A percentile compares a stretch with the other conserved stretches of the same genome.
Conservation (phyloP, 495 filamentous ascomycete species). For the Neurospora sublineolata region DNA sequence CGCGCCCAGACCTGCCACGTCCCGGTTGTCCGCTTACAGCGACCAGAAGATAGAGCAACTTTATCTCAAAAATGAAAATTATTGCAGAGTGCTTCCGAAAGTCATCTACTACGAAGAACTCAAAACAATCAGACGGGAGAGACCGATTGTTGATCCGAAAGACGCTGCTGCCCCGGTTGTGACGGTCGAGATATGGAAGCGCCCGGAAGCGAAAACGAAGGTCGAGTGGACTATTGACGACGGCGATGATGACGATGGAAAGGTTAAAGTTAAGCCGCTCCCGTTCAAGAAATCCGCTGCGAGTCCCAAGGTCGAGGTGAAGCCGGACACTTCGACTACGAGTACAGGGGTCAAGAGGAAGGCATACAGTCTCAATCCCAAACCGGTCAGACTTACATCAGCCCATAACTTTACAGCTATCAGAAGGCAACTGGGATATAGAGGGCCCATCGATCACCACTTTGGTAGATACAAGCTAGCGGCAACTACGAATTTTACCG, state of each 20-base stretch:
- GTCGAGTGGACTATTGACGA: neutral
- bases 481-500: neutral
- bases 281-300: neutral
- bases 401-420: neutral
- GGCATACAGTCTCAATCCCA: neutral
- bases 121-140: neutral
- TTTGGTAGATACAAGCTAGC: neutral
- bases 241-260: neutral
- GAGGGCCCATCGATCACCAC: neutral
- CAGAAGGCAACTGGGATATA: neutral
- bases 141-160: constrained; percentile 1
- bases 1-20: neutral
- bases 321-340: neutral
- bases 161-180: neutral
- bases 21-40: neutral
- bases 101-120: constrained; percentile 1
- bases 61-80: neutral
- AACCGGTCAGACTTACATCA: neutral
- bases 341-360: neutral
- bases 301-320: neutral
- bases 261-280: neutral
- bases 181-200: neutral
- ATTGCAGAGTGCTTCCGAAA: neutral
- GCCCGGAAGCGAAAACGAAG: no score
- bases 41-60: neutral